Percentiles rank a stretch among this genome's conserved stretches.
Conservation (phyloP, 2,329 filamentous ascomycete species). For the Amesomyces nigricolor region DNA sequence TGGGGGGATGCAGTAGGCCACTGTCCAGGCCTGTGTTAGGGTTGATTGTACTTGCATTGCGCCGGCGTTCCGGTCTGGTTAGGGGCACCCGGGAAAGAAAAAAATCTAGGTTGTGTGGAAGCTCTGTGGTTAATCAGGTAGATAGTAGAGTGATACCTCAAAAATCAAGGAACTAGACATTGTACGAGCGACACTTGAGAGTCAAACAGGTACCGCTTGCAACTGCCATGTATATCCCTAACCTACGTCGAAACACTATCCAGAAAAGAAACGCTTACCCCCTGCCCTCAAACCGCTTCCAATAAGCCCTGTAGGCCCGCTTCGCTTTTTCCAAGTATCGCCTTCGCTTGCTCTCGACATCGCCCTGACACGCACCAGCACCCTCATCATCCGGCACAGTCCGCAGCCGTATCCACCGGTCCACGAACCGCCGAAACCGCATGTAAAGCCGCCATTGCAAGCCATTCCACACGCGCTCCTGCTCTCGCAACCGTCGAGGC, state of each 20-base stretch:
- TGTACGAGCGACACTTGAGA: too few species aligned
- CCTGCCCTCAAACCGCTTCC: not conserved
- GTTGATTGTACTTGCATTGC: slow-evolving; percentile 13
- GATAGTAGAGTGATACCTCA: slow-evolving; percentile 10
- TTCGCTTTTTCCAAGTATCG: not conserved
- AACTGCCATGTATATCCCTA: not conserved
- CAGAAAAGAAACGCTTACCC: not conserved
- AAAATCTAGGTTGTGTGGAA: slow-evolving; percentile 6
- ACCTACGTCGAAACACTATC: not conserved
- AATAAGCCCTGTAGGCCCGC: not conserved
- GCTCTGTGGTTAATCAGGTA: not conserved
- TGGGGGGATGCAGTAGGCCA: slow-evolving; percentile 28
- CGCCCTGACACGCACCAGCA: not conserved
- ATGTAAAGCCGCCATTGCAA: slow-evolving; percentile 2
- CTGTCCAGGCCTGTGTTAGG: not conserved
- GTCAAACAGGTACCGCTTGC: not conserved
- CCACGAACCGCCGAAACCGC: not conserved
- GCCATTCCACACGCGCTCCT: not conserved
- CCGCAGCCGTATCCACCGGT: not conserved
- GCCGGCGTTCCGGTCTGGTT: slow-evolving; percentile 16
- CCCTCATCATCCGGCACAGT: not conserved
- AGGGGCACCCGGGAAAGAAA: not conserved
- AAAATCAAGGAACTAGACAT: not conserved
- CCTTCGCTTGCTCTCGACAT: not conserved
- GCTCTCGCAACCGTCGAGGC: not conserved